Evolutionary conservation across 768 basidiomycete species (phyloP), one percentile per base, ranked within the genome.

Genomic region (Mycena alexandri): DNA sequence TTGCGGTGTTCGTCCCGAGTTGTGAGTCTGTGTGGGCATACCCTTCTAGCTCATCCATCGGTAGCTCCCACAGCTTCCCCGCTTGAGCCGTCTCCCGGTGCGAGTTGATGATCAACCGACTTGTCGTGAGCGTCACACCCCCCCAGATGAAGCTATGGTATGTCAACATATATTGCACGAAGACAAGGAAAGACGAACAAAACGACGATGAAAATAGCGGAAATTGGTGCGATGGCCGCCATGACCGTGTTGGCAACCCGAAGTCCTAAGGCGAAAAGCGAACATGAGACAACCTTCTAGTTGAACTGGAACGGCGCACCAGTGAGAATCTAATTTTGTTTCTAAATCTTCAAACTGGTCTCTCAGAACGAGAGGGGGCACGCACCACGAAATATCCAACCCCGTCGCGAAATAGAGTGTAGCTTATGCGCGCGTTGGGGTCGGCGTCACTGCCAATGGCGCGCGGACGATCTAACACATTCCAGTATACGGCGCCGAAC

Each of bases 401-500:
- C 8, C 61, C 52, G 48, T 63, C 61, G 5, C 42, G 36, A 17
- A 54, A 22, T 3, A 63, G 52, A 16, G 47, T 47, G 2, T 24
- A 22, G 11, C 8, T 17, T 10, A 63, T 13, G 9, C 19, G 22
- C 3, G 13, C 17, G n/a, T n/a, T n/a, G n/a, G n/a, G n/a, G 46
- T 43, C 47, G 1, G 38, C 1, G 46, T 48, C 66, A 5, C 43
- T 11, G 14, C 38, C 29, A 6, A 60, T 6, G 7, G 47, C 34
- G 36, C 59, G 65, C 5, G 79, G 79, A 33, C 56, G 69, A 47
- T 78, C 74, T 14, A 77, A 63, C 1, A 77, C 71, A n/a, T 79
- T 79, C 76, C 79, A 76, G 14, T 70, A 59, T 2, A 71, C 72
- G 48, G 72, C 73, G 41, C 70, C 5, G 55, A 79, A 79, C 12